Evolutionary conservation across 148 eudicot species (phyloP), one percentile per base, ranked within the genome.

Genomic region (Persicaria maculosa): DNA sequence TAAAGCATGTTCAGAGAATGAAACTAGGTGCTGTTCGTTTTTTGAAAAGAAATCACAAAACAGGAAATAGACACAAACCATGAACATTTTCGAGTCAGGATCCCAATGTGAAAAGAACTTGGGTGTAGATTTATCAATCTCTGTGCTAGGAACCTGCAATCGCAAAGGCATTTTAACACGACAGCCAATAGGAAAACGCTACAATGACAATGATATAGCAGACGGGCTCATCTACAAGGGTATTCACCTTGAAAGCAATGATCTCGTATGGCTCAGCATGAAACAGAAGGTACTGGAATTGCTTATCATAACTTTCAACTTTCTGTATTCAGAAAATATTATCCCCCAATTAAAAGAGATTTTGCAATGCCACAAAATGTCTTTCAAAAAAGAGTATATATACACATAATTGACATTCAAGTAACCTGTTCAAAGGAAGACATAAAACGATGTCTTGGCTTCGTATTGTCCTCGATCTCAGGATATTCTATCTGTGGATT

Each of bases 61-160:
- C 8, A 15, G 10, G 68, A 62, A 12, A 10, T 4, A 10, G 50
- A 74, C 68, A 77, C 86, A 12, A 75, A 89, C 97, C 76, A 96
- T 94, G 79, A 95, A 95, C 97, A 90, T 95, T 80, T 95, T 92
- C 40, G 98, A 90, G 87, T 95, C 98, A 46, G 96, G 96, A 75
- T 95, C 98, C 97, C 98, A 92, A 76, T 95, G 98, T 22, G 98
- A 92, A 85, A 95, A 95, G 79, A 95, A 95, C 78, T 95, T 95
- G 9, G 97, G 85, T 48, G 97, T 92, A 74, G 98, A 90, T 78
- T 95, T 95, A 84, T 95, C 98, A 75, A 95, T 90, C 77, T 95
- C 97, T 43, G 90, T 92, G 86, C 98, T 92, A 17, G 97, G 97
- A 81, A 95, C 98, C 98, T 95, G 79, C 31, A 75, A 83, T 45